Conservation (phyloP, 257 asterid genomes). For the Osmanthus fragrans region DNA sequence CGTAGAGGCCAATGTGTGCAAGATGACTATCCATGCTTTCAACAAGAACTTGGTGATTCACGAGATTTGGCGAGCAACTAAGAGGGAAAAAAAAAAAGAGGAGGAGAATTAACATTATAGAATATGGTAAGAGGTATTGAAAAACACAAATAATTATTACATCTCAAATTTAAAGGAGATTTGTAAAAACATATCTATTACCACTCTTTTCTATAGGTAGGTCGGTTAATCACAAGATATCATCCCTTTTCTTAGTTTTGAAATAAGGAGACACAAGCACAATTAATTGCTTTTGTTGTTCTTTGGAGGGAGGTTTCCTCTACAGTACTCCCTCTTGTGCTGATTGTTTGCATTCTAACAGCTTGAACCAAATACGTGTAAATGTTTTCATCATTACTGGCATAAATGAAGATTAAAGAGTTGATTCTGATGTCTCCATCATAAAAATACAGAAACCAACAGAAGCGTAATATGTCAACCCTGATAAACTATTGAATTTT, state of each 20-base stretch:
- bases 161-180: neutral
- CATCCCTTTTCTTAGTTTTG: neutral
- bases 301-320: too few relatives aligned
- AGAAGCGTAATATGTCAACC: neutral
- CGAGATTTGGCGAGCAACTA: conserved; percentile 93
- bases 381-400: neutral
- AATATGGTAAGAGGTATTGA: conserved; percentile 4
- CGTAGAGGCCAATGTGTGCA: conserved; percentile 84
- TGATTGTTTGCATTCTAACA: too few relatives aligned
- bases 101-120: conserved; percentile 4
- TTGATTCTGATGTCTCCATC: neutral
- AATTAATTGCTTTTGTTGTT: too few relatives aligned
- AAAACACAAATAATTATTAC: neutral
- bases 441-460: neutral
- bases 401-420: neutral
- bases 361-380: neutral
- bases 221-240: too few relatives aligned
- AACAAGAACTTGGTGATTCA: conserved; percentile 91
- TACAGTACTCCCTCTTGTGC: too few relatives aligned
- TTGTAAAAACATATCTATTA: neutral
- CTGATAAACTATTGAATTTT: neutral
- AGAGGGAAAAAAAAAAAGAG: neutral
- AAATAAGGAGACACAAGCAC: too few relatives aligned
- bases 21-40: conserved; percentile 95
- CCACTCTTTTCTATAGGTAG: neutral